These are phyloP conservation scores for Suillus americanus DNA, from an alignment of 768 basidiomycete genomes.

Conservation along the genomic window DNA sequence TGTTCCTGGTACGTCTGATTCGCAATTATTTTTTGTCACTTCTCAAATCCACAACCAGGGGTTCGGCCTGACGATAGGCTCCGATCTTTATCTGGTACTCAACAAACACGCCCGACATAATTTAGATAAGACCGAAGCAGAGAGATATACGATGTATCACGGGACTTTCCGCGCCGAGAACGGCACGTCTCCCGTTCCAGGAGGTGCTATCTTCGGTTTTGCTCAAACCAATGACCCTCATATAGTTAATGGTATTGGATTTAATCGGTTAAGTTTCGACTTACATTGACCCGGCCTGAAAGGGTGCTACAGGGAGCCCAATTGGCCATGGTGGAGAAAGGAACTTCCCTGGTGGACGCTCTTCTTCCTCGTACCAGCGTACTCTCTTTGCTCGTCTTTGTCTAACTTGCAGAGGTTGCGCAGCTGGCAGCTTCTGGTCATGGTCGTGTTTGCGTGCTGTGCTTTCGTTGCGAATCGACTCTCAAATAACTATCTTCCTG, in stretches of 20 bases:
- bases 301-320: constrained; percentile 76
- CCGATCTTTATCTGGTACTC: constrained; percentile 74
- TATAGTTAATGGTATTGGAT: neutral
- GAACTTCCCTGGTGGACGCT: constrained; percentile 82
- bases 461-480: constrained; percentile 71
- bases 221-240: constrained; percentile 33
- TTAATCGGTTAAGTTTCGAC: neutral
- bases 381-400: constrained; percentile 72
- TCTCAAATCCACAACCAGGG: constrained; percentile 45
- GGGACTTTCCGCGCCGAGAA: constrained; percentile 54
- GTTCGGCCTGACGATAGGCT: constrained; percentile 82
- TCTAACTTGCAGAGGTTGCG: constrained; percentile 73
- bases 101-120: constrained; percentile 53
- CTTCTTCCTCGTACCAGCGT: constrained; percentile 73
- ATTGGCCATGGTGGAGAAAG: constrained; percentile 77
- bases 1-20: constrained; percentile 56
- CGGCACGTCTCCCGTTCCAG: constrained; percentile 39
- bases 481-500: constrained; percentile 59
- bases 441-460: constrained; percentile 75
- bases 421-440: constrained; percentile 67
- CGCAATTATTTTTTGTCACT: constrained; percentile 1
- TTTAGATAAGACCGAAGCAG: constrained; percentile 30
- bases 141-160: constrained; percentile 47
- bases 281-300: constrained; percentile 4
- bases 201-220: constrained; percentile 48